Conservation (phyloP, 2,329 filamentous ascomycete genomes). For the Diaporthe sp. region DNA sequence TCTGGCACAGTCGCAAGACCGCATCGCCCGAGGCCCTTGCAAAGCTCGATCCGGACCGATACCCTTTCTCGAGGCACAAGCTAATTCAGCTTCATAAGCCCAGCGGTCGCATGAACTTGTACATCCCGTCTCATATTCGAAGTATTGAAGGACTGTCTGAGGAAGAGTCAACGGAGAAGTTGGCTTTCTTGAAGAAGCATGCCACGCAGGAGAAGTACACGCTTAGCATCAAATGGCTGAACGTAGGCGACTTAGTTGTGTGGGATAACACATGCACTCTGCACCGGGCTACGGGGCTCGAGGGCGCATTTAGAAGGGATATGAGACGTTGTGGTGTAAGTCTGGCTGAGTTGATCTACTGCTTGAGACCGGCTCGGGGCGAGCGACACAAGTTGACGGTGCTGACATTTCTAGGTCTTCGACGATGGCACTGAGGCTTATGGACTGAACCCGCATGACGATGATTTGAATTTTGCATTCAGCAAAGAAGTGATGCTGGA, state of each 20-base stretch:
- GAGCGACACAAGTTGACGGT: background rate
- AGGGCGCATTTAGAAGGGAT: background rate
- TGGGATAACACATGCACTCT: slow-evolving; percentile 44
- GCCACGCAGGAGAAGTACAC: slow-evolving; percentile 38
- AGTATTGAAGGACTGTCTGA: slow-evolving; percentile 55
- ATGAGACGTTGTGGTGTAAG: slow-evolving; percentile 30
- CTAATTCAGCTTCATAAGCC: slow-evolving; percentile 58
- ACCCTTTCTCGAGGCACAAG: slow-evolving; percentile 53
- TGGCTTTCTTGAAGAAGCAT: slow-evolving; percentile 43
- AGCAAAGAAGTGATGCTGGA: slow-evolving; percentile 4
- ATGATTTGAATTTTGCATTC: slow-evolving; percentile 23
- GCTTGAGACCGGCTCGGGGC: background rate
- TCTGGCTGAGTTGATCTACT: background rate
- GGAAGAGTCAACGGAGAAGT: slow-evolving; percentile 50
- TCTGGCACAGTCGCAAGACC: slow-evolving; percentile 53
- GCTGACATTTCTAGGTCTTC: slow-evolving; percentile 7
- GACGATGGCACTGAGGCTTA: slow-evolving; percentile 10
- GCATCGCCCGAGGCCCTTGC: slow-evolving; percentile 52
- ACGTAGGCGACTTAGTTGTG: slow-evolving; percentile 41
- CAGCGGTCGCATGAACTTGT: slow-evolving; percentile 59
- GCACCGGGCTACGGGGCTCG: slow-evolving; percentile 36
- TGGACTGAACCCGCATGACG: background rate
- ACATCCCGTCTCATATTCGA: slow-evolving; percentile 59
- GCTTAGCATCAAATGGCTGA: slow-evolving; percentile 40
- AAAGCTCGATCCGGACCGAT: slow-evolving; percentile 49